Base-by-base conservation (phyloP, 352 stramenopile species). In the Thraustochytrium striatum region DNA sequence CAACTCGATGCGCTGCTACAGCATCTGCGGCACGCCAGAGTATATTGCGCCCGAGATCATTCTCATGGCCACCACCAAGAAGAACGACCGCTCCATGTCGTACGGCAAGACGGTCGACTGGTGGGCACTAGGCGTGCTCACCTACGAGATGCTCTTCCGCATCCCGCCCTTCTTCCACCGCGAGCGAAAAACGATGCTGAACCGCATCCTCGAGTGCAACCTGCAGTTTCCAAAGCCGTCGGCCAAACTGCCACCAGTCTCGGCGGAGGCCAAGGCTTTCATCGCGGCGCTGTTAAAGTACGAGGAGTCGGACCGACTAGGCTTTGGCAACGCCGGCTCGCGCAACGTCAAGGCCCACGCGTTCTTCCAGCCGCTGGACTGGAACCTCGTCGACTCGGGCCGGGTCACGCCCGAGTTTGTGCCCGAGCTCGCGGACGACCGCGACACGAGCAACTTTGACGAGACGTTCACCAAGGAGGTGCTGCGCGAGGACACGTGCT, bases 1-100 rank as follows among this genome's bases (percentile, higher is more conserved):
- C 68, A 95, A 97, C 73, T 95, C 95, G 28, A 93, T 88, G 7
- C 95, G 96, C 47, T 95, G 95, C 32, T 96, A 98, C 81, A 97
- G 91, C 57, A 98, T 99, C 84, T 97, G 93, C 79, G 95, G 96
- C 57, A 98, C 95, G 53, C 95, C 95, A 16, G 95, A 98, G 87
- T 99, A 99, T 85, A 87, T 99, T 19, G 92, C 95, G 25, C 96
- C 96, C 5, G 96, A 99, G 90, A 98, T 99, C 85, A 86, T 99
- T 21, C 52, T 75, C 44, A 47, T 30, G n/a, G 65, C 65, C 21
- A 75, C 65, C 65, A 75, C 65, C 28, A 58, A 61, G 47, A 75
- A 75, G 52, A 75, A 75, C 52, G 65, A 75, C 16, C 96, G 97
- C 86, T 88, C 94, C 41, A 86, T 91, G 69, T 94, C 95, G 52